A percentile compares a stretch with the other conserved stretches of the same genome.
These are phyloP conservation scores for Pleurotus tuber-regium DNA, from an alignment of 768 basidiomycete genomes.

Conservation along the genomic window DNA sequence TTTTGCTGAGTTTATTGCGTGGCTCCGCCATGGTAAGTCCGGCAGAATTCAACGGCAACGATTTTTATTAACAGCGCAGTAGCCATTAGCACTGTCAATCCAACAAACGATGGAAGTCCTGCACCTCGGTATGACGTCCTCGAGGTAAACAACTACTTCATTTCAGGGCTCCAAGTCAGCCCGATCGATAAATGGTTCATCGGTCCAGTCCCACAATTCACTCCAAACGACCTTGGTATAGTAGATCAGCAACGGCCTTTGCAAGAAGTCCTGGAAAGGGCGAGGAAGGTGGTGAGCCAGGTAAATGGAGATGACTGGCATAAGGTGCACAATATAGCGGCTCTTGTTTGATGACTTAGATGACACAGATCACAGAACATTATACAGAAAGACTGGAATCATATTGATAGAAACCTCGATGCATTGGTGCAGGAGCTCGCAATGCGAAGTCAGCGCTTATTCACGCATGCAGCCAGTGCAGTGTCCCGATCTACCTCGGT, in stretches of 20 bases:
- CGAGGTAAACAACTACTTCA: constrained; percentile 79
- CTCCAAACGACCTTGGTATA: constrained; percentile 46
- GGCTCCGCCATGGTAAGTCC: constrained; percentile 69
- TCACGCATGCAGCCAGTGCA: constrained; percentile 60
- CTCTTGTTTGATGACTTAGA: constrained; percentile 24
- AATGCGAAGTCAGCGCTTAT: constrained; percentile 56
- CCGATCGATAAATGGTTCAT: constrained; percentile 79
- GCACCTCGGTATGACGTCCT: constrained; percentile 67
- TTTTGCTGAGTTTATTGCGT: constrained; percentile 78
- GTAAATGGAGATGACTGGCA: constrained; percentile 46
- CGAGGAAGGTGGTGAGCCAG: constrained; percentile 44
- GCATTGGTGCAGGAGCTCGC: constrained; percentile 62
- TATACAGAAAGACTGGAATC: constrained; percentile 47
- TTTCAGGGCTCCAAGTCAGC: constrained; percentile 65
- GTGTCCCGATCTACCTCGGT: constrained; percentile 58
- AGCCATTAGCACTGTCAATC: constrained; percentile 42
- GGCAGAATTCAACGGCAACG: not conserved
- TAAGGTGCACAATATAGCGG: constrained; percentile 20
- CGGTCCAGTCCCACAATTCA: constrained; percentile 56
- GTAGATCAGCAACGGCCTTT: constrained; percentile 34
- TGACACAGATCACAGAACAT: constrained; percentile 39
- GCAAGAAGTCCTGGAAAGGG: constrained; percentile 42
- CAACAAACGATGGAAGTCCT: constrained; percentile 47
- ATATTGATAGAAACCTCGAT: constrained; percentile 68
- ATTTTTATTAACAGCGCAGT: constrained; percentile 14